Evolutionary conservation across 257 asterid genomes (phyloP).

Genomic region (Paulownia fortunei): DNA sequence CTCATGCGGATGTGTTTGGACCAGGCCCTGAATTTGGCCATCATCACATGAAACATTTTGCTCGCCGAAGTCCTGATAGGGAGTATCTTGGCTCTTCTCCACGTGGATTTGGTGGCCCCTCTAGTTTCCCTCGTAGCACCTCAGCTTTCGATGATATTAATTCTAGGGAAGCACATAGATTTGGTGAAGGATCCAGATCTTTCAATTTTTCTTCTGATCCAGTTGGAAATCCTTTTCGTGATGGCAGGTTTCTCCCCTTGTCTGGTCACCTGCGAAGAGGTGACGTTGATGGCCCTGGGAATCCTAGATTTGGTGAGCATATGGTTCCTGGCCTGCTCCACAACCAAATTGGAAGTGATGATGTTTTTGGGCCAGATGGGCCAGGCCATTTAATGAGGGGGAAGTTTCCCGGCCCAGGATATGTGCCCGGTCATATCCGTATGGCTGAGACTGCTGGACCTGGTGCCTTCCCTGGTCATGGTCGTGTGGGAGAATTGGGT

Average conservation of each 20-base stretch:
- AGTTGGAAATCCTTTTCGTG: conserved; percentile 59
- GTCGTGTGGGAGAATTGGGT: conserved; percentile 48
- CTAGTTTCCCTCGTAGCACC: conserved; percentile 43
- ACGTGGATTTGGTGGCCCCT: conserved; percentile 52
- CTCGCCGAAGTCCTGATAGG: conserved; percentile 54
- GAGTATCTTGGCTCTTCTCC: conserved; percentile 59
- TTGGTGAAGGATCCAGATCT: conserved; percentile 68
- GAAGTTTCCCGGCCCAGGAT: conserved; percentile 56
- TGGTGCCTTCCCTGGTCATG: conserved; percentile 62
- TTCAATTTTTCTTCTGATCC: conserved; percentile 54
- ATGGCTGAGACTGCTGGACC: conserved; percentile 52
- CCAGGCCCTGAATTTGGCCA: conserved; percentile 58
- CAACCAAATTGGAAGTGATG: conserved; percentile 50
- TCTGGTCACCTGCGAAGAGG: conserved; percentile 61
- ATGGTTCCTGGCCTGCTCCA: conserved; percentile 48
- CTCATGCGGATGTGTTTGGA: conserved; percentile 47
- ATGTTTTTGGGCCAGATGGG: conserved; percentile 56
- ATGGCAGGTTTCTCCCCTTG: conserved; percentile 55
- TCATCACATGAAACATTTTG: conserved; percentile 50
- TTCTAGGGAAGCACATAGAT: conserved; percentile 57
- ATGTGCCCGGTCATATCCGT: conserved; percentile 50
- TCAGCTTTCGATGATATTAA: conserved; percentile 56
- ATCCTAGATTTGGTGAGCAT: conserved; percentile 64
- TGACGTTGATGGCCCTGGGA: conserved; percentile 55
- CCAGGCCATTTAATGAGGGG: conserved; percentile 53